Conservation (phyloP, 2,329 filamentous ascomycete species). For the Colletotrichum theobromicola region DNA sequence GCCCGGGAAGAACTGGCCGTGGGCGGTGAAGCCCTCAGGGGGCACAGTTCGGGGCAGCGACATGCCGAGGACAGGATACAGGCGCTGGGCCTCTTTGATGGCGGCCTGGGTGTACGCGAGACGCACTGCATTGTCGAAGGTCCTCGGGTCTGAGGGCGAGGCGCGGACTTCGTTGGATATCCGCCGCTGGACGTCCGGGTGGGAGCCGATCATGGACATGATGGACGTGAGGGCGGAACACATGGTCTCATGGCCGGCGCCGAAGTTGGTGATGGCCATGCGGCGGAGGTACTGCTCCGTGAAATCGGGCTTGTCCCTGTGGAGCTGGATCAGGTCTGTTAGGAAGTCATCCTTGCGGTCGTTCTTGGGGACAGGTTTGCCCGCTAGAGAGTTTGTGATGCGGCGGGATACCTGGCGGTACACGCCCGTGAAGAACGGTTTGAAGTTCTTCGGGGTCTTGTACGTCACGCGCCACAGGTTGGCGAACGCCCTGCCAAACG, state of each 20-base stretch:
- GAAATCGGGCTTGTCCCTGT: conserved; percentile 50
- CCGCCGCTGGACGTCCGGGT: conserved; percentile 33
- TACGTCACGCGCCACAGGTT: conserved; percentile 51
- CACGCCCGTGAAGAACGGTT: conserved; percentile 52
- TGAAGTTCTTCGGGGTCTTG: conserved; percentile 46
- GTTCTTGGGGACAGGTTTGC: conserved; percentile 28
- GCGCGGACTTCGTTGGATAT: conserved; percentile 35
- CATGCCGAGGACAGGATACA: conserved; percentile 58
- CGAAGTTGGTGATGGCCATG: conserved; percentile 60
- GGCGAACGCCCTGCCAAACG: conserved; percentile 43
- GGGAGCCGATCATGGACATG: conserved; percentile 50
- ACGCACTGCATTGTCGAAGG: conserved; percentile 27
- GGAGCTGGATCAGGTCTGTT: conserved; percentile 50
- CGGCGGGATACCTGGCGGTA: conserved; percentile 34
- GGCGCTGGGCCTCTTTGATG: conserved; percentile 56
- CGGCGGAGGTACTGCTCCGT: conserved; percentile 52
- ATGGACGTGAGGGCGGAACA: conserved; percentile 56
- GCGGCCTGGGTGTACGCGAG: conserved; percentile 47
- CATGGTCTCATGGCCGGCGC: conserved; percentile 60
- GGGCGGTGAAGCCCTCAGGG: conserved; percentile 35
- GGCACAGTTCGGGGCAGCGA: conserved; percentile 53
- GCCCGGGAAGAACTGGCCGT: conserved; percentile 45
- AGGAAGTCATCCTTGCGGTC: conserved; percentile 44
- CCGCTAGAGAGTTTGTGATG: conserved; percentile 31
- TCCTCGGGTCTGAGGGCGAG: not conserved